Conservation (phyloP, 169 alveolate species). For the Plasmodium ovale region DNA sequence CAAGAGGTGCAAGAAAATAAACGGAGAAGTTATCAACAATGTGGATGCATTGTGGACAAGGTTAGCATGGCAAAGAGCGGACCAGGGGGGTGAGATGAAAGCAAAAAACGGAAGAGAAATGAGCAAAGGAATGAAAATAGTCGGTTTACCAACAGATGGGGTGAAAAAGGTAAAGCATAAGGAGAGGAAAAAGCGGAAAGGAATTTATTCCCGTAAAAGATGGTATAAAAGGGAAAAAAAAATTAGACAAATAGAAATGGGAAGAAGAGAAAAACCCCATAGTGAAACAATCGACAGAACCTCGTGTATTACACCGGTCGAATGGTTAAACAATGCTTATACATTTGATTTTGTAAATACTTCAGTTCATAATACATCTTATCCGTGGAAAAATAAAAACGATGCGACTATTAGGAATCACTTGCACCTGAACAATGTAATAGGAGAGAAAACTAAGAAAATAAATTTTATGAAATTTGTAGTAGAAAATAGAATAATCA, state of each 20-base stretch:
- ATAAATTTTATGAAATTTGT: constrained; percentile 48
- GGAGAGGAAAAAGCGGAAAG: neutral
- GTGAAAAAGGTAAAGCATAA: neutral
- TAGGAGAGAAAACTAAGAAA: constrained; percentile 14
- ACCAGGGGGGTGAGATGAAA: too few relatives aligned
- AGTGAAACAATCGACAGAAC: neutral
- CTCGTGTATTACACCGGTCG: constrained; percentile 8
- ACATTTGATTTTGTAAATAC: constrained; percentile 50
- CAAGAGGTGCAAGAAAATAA: neutral
- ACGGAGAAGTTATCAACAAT: neutral
- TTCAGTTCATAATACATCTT: constrained; percentile 47
- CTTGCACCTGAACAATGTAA: constrained; percentile 33
- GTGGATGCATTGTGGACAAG: too few relatives aligned
- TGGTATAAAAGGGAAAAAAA: neutral
- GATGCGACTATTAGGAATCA: constrained; percentile 73
- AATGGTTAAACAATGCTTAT: constrained; percentile 66
- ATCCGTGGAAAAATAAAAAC: constrained; percentile 63
- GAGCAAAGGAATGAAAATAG: neutral
- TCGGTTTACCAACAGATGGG: neutral
- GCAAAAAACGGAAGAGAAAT: neutral
- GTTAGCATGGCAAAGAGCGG: too few relatives aligned
- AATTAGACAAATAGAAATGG: neutral
- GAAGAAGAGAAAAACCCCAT: neutral
- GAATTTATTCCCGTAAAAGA: neutral
- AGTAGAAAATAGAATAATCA: constrained; percentile 63